Base-by-base conservation (phyloP, 306 rosid species). In the Bauhinia variegata region DNA sequence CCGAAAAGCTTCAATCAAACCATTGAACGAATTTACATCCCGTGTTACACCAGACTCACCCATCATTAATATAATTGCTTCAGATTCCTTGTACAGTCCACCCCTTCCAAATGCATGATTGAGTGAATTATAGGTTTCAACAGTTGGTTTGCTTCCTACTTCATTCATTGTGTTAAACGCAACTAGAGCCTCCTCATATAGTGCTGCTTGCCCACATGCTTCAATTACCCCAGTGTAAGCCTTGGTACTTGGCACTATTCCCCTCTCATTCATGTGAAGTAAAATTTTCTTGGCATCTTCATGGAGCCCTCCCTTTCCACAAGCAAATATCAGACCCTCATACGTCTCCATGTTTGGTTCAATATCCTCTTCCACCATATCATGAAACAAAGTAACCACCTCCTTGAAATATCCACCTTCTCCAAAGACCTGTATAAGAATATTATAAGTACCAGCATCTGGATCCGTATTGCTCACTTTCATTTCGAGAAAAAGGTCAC, bases 371-470 rank as follows among this genome's bases (percentile, higher is more conserved):
- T 95, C 99, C 75, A 75, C 89, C 99, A 90, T 90, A 66, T 95
- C 97, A 77, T 90, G 90, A 79, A 95, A 95, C 89, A 95, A 76
- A 77, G 97, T 93, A 66, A 90, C 96, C 71, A 93, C 97, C 85
- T 93, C 99, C 78, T 82, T 85, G 49, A 93, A 89, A 77, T 90
- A 90, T 64, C 99, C 99, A 75, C 99, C 99, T 72, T 88, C 89
- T 57, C 99, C 99, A 85, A 93, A 93, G 6, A 93, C 97, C 80
- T 84, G 90, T 57, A 95, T 95, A 28, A 95, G 95, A 67, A 95
- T 86, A 78, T 90, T 95, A 68, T 95, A 90, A 28, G 97, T 95
- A 42, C 85, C 86, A 0, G 92, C 92, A 80, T 95, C 89, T 8
- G 97, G 97, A 54, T 86, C 95, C 0, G 95, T 80, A 71, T 79